These are phyloP conservation scores for Malassezia nana DNA, from an alignment of 1,284 basidiomycete genomes.

Conservation along the genomic window DNA sequence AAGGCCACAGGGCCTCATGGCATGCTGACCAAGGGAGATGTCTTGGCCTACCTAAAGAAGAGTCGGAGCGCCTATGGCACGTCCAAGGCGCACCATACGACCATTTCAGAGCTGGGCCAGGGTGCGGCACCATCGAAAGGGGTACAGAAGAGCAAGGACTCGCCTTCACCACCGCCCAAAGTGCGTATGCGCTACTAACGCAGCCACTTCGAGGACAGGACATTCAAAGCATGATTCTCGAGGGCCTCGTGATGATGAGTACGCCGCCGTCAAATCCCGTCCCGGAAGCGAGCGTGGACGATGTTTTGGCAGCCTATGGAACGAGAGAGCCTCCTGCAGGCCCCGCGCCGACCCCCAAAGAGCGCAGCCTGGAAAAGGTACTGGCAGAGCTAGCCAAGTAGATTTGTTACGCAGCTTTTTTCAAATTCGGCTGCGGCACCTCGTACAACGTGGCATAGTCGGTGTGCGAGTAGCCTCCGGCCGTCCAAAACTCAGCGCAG, in stretches of 20 bases:
- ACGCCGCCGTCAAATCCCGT: background rate
- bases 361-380: background rate
- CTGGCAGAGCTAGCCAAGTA: background rate
- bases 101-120: slow-evolving; percentile 10
- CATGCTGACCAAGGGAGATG: slow-evolving; percentile 51
- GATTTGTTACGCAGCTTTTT: background rate
- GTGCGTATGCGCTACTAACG: background rate
- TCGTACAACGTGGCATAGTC: slow-evolving; percentile 84
- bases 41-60: slow-evolving; percentile 48
- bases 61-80: slow-evolving; percentile 33
- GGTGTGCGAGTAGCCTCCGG: slow-evolving; percentile 70
- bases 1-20: slow-evolving; percentile 50
- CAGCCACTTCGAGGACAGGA: slow-evolving; percentile 1
- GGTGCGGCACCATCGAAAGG: background rate
- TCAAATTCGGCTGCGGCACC: slow-evolving; percentile 50
- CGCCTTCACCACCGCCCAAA: background rate
- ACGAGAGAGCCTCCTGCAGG: background rate
- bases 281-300: background rate
- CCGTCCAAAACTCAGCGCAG: slow-evolving; percentile 81
- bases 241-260: slow-evolving; percentile 4
- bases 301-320: background rate
- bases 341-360: background rate
- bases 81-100: slow-evolving; percentile 7
- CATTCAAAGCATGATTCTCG: background rate
- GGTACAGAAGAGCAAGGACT: background rate